Conservation (phyloP, 768 basidiomycete genomes). For the Rhodosporidiobolus sp. region DNA sequence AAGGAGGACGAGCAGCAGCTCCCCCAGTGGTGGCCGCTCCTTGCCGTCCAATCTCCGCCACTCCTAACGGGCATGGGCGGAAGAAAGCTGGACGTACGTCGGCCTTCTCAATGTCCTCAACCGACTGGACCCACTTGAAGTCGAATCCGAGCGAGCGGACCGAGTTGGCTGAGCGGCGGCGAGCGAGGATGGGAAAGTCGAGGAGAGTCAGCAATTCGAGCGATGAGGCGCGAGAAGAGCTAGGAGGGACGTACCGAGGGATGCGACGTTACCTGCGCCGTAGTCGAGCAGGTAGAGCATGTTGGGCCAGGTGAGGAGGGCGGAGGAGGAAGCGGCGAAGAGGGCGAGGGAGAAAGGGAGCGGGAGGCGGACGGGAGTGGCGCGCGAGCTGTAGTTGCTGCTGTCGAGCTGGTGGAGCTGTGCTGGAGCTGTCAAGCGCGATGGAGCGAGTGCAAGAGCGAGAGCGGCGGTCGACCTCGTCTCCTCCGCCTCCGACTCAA, state of each 20-base stretch:
- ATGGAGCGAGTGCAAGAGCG: no score
- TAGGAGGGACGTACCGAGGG: slow-evolving; percentile 23
- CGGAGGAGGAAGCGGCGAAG: background rate
- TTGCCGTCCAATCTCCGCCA: slow-evolving; percentile 20
- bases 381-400: background rate
- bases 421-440: no score
- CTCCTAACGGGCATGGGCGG: background rate
- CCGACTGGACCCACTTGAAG: slow-evolving; percentile 81
- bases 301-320: background rate
- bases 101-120: slow-evolving; percentile 78
- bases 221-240: background rate
- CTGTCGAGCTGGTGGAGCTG: background rate
- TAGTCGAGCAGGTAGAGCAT: slow-evolving; percentile 39
- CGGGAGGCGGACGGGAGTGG: no score
- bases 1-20: background rate
- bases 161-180: slow-evolving; percentile 36
- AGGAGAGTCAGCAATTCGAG: background rate
- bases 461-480: no score
- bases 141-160: slow-evolving; percentile 66
- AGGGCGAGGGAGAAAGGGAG: background rate
- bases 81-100: slow-evolving; percentile 63
- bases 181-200: background rate
- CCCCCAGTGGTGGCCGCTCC: background rate
- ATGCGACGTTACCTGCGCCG: slow-evolving; percentile 39
- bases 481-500: no score